A percentile compares a stretch with the other conserved stretches of the same genome.
These are phyloP conservation scores for Sedum album DNA, from an alignment of 164 flowering plant species.

Conservation along the genomic window DNA sequence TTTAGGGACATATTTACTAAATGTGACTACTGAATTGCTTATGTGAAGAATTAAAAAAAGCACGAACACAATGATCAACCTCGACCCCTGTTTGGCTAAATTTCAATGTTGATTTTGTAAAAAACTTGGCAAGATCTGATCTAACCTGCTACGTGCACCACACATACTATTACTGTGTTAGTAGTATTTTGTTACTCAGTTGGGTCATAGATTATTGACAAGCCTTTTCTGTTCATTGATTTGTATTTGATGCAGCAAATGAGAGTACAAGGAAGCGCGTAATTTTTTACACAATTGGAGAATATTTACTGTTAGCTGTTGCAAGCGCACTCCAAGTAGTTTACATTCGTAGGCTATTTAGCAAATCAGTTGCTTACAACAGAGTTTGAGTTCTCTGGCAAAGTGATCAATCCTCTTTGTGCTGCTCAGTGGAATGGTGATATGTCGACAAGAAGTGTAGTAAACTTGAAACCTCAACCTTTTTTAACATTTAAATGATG, in stretches of 20 bases:
- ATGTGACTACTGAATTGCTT: background rate
- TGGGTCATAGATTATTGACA: background rate
- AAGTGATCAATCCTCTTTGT: background rate
- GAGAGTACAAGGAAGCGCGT: conserved; percentile 92
- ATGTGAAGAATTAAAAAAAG: background rate
- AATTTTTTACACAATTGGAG: conserved; percentile 64
- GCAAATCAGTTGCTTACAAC: conserved; percentile 88
- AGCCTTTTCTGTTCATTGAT: background rate
- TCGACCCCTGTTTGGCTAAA: too few relatives aligned
- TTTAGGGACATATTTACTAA: background rate
- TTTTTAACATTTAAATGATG: too few relatives aligned
- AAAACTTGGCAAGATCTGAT: background rate
- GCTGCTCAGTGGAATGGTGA: background rate
- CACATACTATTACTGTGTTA: background rate
- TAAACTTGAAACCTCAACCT: too few relatives aligned
- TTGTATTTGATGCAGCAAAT: conserved; percentile 57
- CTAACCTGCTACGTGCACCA: background rate
- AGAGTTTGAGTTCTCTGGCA: conserved; percentile 43
- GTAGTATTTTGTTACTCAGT: background rate
- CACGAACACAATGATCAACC: background rate
- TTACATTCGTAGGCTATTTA: conserved; percentile 75
- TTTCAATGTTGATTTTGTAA: background rate
- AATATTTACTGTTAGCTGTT: conserved; percentile 55
- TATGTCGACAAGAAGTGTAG: background rate
- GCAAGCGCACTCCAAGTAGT: conserved; percentile 73